Conservation (phyloP, 2,329 filamentous ascomycete genomes). For the Zasmidium cellare region DNA sequence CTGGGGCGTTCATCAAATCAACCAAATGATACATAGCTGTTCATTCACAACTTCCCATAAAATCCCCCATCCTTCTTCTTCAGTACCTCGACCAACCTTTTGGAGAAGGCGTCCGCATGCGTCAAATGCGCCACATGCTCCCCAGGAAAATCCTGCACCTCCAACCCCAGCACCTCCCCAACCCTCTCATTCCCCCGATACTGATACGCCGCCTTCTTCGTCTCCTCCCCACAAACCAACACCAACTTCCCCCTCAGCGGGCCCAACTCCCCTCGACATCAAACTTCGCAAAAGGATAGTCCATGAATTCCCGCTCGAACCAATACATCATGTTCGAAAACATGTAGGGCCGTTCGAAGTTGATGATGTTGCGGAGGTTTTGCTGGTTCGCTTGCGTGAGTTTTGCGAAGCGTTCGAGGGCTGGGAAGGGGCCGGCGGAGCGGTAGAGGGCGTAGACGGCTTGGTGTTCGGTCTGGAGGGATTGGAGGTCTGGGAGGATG, state of each 20-base stretch:
- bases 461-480: neutral
- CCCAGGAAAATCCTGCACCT: slow-evolving; percentile 5
- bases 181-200: slow-evolving; percentile 9
- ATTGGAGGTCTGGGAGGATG: slow-evolving; percentile 13
- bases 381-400: slow-evolving; percentile 10
- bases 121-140: slow-evolving; percentile 9
- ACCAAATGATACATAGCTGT: no score
- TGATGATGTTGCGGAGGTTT: neutral
- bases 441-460: slow-evolving; percentile 17
- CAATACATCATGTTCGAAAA: slow-evolving; percentile 12
- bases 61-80: slow-evolving; percentile 5
- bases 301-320: slow-evolving; percentile 17
- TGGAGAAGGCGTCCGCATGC: slow-evolving; percentile 4
- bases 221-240: slow-evolving; percentile 6
- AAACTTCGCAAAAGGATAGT: slow-evolving; percentile 9
- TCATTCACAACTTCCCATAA: neutral
- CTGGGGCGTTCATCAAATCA: no score
- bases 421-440: slow-evolving; percentile 10
- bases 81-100: neutral
- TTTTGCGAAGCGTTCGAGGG: slow-evolving; percentile 13
- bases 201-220: slow-evolving; percentile 5
- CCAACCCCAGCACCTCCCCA: slow-evolving; percentile 4
- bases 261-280: neutral
- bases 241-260: slow-evolving; percentile 4
- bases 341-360: neutral